phyloP scores from a whole-genome alignment of 495 filamentous ascomycete species.

The Aspergillus ostianus region DNA sequence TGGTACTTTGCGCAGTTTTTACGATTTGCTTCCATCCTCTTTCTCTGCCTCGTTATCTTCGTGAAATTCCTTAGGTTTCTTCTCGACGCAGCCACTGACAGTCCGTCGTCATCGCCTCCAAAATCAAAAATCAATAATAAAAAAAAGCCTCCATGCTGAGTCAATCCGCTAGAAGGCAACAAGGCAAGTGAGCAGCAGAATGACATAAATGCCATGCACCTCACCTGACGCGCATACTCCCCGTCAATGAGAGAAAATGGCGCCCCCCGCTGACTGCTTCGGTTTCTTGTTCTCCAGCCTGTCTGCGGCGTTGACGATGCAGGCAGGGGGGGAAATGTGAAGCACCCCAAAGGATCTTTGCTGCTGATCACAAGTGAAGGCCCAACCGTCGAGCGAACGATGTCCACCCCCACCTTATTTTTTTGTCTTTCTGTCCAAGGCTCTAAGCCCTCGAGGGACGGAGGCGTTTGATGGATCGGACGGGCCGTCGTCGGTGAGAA shows the following conservation, averaged over 20 bases:
- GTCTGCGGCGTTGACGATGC: not conserved
- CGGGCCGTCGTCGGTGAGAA: not conserved
- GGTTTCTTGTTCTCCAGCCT: not conserved
- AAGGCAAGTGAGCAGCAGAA: not conserved
- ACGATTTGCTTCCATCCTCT: not conserved
- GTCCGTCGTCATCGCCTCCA: too few relatives aligned
- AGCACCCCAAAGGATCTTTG: not conserved
- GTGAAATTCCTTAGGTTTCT: too few relatives aligned
- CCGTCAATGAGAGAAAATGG: not conserved
- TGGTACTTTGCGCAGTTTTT: constrained; percentile 3
- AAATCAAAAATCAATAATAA: not conserved
- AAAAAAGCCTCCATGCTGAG: not conserved
- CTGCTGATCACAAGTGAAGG: not conserved
- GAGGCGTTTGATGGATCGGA: not conserved
- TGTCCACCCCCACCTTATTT: not conserved
- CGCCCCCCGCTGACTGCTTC: not conserved
- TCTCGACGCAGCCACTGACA: too few relatives aligned
- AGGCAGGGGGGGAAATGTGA: too few relatives aligned
- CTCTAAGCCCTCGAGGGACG: too few relatives aligned
- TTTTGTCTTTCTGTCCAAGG: not conserved
- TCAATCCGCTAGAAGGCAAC: not conserved
- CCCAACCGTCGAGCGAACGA: not conserved
- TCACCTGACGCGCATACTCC: not conserved
- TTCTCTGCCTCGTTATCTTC: not conserved
- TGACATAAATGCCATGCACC: not conserved